A percentile compares a stretch with the other conserved stretches of the same genome.
These are phyloP conservation scores for Kazachstania taianensis DNA, from an alignment of 805 yeast species.

Conservation along the genomic window DNA sequence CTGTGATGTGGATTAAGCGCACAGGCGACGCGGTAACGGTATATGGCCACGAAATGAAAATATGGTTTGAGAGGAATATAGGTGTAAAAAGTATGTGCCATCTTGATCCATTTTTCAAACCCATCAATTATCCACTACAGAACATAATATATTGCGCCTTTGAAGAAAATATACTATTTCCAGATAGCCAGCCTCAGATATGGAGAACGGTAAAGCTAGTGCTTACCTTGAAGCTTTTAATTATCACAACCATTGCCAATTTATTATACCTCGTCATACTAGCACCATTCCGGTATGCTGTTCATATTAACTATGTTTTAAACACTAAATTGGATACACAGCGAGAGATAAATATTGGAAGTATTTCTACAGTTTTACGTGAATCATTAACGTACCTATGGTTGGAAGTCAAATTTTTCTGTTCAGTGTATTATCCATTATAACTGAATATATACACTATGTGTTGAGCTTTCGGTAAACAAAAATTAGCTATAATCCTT, in stretches of 20 bases:
- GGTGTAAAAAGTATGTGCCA: too few species aligned
- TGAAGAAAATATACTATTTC: not conserved
- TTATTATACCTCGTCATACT: not conserved
- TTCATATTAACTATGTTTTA: slow-evolving; percentile 1
- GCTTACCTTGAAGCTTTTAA: not conserved
- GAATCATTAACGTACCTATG: not conserved
- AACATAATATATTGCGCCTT: too few species aligned
- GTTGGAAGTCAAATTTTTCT: too few species aligned
- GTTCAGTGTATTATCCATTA: too few species aligned
- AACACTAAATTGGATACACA: not conserved
- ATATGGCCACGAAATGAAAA: too few species aligned
- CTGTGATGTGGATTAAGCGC: too few species aligned
- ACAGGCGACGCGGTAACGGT: too few species aligned
- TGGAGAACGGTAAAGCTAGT: not conserved
- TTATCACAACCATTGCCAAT: not conserved
- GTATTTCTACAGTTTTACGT: not conserved
- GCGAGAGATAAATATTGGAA: not conserved
- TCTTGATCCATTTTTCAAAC: not conserved
- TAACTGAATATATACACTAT: too few species aligned
- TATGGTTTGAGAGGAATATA: too few species aligned
- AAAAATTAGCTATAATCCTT: too few species aligned
- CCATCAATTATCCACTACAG: not conserved
- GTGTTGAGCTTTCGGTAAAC: too few species aligned
- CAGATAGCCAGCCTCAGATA: not conserved
- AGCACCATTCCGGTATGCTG: not conserved